Evolutionary conservation across 2,329 filamentous ascomycete genomes (phyloP).

Genomic region (Fusarium sp.): DNA sequence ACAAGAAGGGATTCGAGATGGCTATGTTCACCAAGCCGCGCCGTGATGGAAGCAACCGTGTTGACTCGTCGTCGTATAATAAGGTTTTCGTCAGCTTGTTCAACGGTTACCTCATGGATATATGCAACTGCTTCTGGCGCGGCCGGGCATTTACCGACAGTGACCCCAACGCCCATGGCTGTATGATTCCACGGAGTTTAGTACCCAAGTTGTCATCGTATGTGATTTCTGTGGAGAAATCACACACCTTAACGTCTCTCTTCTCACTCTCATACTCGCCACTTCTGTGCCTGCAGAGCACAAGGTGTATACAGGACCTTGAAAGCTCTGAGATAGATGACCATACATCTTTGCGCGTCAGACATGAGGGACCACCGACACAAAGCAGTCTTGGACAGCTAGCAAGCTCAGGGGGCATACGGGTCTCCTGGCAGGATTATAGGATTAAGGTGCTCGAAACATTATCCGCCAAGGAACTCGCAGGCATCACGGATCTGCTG

Average conservation of each 20-base stretch:
- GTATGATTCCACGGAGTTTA: slow-evolving; percentile 61
- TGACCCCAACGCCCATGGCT: slow-evolving; percentile 74
- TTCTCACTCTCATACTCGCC: slow-evolving; percentile 73
- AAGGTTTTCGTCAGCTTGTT: slow-evolving; percentile 75
- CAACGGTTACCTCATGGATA: slow-evolving; percentile 88
- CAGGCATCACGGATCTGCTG: slow-evolving; percentile 78
- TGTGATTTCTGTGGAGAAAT: slow-evolving; percentile 61
- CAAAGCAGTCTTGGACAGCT: slow-evolving; percentile 74
- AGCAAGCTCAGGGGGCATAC: slow-evolving; percentile 73
- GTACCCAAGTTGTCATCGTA: slow-evolving; percentile 63
- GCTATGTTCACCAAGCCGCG: slow-evolving; percentile 63
- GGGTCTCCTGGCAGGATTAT: slow-evolving; percentile 79
- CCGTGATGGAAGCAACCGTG: slow-evolving; percentile 46
- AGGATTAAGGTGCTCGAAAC: slow-evolving; percentile 77
- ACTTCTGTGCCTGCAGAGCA: slow-evolving; percentile 67
- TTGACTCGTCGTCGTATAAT: slow-evolving; percentile 63
- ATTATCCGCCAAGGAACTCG: slow-evolving; percentile 73
- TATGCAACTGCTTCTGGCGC: slow-evolving; percentile 87
- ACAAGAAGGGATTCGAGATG: slow-evolving; percentile 80
- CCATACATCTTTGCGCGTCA: slow-evolving; percentile 56
- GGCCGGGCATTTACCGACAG: slow-evolving; percentile 75
- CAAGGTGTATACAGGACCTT: slow-evolving; percentile 66
- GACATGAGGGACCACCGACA: slow-evolving; percentile 78
- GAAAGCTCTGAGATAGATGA: slow-evolving; percentile 67
- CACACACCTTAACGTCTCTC: slow-evolving; percentile 61